phyloP scores from a whole-genome alignment of 2,329 filamentous ascomycete species.

The Penicillium hordei region DNA sequence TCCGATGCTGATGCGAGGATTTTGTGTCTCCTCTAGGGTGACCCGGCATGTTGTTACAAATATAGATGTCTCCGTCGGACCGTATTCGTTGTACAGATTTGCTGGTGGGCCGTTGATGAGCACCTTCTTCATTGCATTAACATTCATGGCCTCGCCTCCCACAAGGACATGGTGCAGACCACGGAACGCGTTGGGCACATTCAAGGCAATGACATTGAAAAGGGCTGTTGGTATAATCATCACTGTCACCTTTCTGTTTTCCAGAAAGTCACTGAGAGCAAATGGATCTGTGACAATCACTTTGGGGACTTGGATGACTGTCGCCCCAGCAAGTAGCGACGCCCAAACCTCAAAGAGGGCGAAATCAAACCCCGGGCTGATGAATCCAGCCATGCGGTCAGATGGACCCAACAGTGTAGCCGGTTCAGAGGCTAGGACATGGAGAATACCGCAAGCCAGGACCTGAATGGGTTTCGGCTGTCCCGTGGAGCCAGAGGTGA shows the following conservation, averaged over 20 bases:
- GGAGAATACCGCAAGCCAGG: constrained; percentile 51
- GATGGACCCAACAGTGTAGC: constrained; percentile 9
- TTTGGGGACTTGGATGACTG: constrained; percentile 1
- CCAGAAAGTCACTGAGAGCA: constrained; percentile 7
- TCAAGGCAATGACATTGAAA: constrained; percentile 9
- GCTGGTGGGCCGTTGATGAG: constrained; percentile 3
- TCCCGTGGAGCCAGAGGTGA: constrained; percentile 67
- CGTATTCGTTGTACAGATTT: constrained; percentile 19
- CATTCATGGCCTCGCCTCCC: constrained; percentile 13
- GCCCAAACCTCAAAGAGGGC: constrained; percentile 13
- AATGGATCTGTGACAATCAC: constrained; percentile 14
- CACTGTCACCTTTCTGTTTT: neutral
- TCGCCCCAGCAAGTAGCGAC: constrained; percentile 11
- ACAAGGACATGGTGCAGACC: constrained; percentile 8
- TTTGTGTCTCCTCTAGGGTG: constrained; percentile 1
- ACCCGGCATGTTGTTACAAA: constrained; percentile 10
- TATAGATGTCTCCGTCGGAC: constrained; percentile 17
- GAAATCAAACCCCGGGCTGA: constrained; percentile 20
- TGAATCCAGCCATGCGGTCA: constrained; percentile 14
- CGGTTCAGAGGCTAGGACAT: constrained; percentile 3
- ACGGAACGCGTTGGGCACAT: constrained; percentile 10
- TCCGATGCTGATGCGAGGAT: constrained; percentile 12
- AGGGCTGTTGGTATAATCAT: constrained; percentile 11
- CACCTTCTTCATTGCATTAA: constrained; percentile 9
- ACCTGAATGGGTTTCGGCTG: constrained; percentile 77